Conservation (phyloP, 345 rosid genomes). For the Sisymbrium irio region DNA sequence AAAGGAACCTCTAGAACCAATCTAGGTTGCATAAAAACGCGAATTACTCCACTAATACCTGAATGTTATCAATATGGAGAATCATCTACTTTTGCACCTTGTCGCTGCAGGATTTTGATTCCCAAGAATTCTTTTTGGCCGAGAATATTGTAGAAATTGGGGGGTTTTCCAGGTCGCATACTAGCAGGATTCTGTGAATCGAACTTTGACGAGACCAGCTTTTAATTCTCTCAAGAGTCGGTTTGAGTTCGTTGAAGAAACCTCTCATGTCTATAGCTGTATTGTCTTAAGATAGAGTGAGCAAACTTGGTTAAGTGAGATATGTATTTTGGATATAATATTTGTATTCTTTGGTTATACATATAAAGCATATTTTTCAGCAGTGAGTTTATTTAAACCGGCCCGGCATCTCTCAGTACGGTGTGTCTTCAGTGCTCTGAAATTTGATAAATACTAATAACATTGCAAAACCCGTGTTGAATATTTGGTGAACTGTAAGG, state of each 20-base stretch:
- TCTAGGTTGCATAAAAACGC: neutral
- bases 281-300: conserved; percentile 24
- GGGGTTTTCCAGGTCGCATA: conserved; percentile 9
- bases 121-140: conserved; percentile 26
- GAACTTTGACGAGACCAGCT: conserved; percentile 25
- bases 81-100: neutral
- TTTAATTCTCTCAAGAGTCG: conserved; percentile 23
- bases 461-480: neutral
- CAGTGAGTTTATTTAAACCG: neutral
- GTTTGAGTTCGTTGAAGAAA: conserved; percentile 25
- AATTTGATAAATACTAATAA: neutral
- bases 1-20: conserved; percentile 17
- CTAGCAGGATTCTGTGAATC: conserved; percentile 23
- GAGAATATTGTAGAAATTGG: conserved; percentile 17
- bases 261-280: conserved; percentile 26
- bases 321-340: conserved; percentile 29
- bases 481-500: neutral
- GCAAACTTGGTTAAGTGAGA: conserved; percentile 17
- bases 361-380: neutral
- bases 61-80: neutral
- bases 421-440: neutral
- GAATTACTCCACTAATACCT: neutral
- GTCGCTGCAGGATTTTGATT: conserved; percentile 26
- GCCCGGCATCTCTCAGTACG: neutral
- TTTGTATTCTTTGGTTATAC: conserved; percentile 17